Evolutionary conservation across 2,329 filamentous ascomycete species (phyloP).

Genomic region (Penicillium sp.): DNA sequence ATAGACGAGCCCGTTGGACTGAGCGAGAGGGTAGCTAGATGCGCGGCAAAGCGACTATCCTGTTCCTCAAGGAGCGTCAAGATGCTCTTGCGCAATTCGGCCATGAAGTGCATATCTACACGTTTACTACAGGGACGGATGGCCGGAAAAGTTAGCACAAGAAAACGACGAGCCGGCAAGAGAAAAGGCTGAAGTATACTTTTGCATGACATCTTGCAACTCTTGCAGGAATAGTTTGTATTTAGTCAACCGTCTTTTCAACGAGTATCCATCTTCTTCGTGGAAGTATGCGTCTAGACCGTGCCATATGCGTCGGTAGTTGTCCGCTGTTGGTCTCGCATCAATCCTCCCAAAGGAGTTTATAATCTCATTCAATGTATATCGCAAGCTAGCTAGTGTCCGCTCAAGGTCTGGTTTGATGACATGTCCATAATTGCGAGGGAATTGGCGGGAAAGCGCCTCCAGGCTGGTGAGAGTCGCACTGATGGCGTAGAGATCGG

Average conservation of each 20-base stretch:
- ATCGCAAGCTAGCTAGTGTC: constrained; percentile 46
- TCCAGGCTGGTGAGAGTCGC: constrained; percentile 48
- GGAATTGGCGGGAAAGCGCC: constrained; percentile 39
- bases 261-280: constrained; percentile 42
- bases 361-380: constrained; percentile 51
- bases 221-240: constrained; percentile 50
- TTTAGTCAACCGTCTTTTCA: constrained; percentile 47
- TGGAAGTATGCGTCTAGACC: constrained; percentile 46
- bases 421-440: constrained; percentile 37
- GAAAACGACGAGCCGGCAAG: background rate
- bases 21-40: constrained; percentile 24
- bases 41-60: constrained; percentile 24
- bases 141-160: constrained; percentile 15
- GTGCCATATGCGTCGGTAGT: constrained; percentile 50
- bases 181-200: constrained; percentile 34
- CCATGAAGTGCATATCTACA: constrained; percentile 24
- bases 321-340: constrained; percentile 25
- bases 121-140: constrained; percentile 20
- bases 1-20: constrained; percentile 22
- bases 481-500: constrained; percentile 54
- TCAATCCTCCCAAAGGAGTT: constrained; percentile 42
- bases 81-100: constrained; percentile 24
- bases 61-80: constrained; percentile 27
- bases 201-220: constrained; percentile 42
- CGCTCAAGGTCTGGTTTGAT: constrained; percentile 47